Base-by-base conservation (phyloP, 495 filamentous ascomycete species). In the Hypoxylon fragiforme region DNA sequence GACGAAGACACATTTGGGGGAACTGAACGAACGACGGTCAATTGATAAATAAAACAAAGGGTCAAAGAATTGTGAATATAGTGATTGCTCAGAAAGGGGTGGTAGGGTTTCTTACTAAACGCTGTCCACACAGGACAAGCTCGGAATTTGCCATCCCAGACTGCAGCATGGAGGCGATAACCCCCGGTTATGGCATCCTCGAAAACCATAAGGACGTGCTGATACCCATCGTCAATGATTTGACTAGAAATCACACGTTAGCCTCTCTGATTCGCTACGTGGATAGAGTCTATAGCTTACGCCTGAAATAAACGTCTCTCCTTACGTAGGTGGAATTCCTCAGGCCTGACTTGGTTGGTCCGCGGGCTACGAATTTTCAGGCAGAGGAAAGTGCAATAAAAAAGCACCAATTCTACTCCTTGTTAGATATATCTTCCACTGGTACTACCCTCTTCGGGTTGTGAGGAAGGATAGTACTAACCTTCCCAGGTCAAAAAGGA, bases 301-400 rank as follows among this genome's bases (percentile, higher is more conserved):
- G 85, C 88, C 62, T 84, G 83, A 62, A 85, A 94, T 0, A 85
- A 66, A 49, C 83, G 75, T 47, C 80, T 79, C 66, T 94, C 90
- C 12, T 79, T 75, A 9, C 73, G 71, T 2, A 90, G 67, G 43
- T 79, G 77, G 61, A 80, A 83, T 60, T 92, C 87, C 15, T 73
- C 69, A 3, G 83, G 77, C 18, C 71, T 67, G 18, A 76, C 55
- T 16, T 79, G 75, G 1, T 77, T 72, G 1, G 74, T 81, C 46
- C 75, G 70, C 18, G 64, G 65, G 58, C 90, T 89, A 40, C 89
- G 82, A 11, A 82, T 78, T 63, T 90, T 90, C 49, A 95, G 77
- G 0, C 87, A 84, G 19, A 89, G 70, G 60, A 92, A 88, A 0
- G 85, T 82, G 68, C 81, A 86, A 67, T 87, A 88, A 66, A 95